These are phyloP conservation scores for Dorcoceras hygrometricum DNA, from an alignment of 257 asterid species.

Conservation along the genomic window DNA sequence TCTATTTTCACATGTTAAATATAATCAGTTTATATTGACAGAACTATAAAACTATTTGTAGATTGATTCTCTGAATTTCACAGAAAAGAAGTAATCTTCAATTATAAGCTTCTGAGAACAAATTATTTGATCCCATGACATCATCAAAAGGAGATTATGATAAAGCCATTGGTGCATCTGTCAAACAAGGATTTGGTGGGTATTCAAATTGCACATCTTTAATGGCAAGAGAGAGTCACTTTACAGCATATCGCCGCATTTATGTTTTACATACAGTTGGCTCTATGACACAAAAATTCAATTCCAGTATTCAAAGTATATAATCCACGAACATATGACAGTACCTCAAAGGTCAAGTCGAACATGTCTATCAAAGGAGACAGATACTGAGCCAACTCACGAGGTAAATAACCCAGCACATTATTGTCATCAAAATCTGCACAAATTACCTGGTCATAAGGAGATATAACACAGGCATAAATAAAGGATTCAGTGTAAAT, in stretches of 20 bases:
- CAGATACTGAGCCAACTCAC: conserved; percentile 68
- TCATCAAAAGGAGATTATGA: not conserved
- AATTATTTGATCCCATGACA: conserved; percentile 8
- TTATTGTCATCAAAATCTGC: conserved; percentile 46
- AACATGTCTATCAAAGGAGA: conserved; percentile 80
- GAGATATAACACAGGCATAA: conserved; percentile 15
- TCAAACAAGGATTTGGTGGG: not conserved
- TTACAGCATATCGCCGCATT: conserved; percentile 4
- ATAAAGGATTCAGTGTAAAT: conserved; percentile 2
- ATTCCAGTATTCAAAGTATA: not conserved
- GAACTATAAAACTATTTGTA: not conserved
- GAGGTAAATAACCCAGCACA: conserved; percentile 77
- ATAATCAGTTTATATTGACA: not conserved
- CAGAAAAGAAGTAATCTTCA: not conserved
- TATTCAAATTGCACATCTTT: conserved; percentile 12
- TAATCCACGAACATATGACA: not conserved
- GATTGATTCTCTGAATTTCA: conserved; percentile 2
- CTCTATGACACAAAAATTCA: conserved; percentile 2
- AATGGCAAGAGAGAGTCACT: conserved; percentile 17
- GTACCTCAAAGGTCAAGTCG: conserved; percentile 69
- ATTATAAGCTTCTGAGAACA: not conserved
- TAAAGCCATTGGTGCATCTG: conserved; percentile 6
- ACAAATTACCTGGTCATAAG: conserved; percentile 57
- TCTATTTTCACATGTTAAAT: not conserved
- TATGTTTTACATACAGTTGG: not conserved